A percentile compares a stretch with the other conserved stretches of the same genome.
phyloP scores from a whole-genome alignment of 208 protist genomes.

The Herpetomonas samuelpessoai region DNA sequence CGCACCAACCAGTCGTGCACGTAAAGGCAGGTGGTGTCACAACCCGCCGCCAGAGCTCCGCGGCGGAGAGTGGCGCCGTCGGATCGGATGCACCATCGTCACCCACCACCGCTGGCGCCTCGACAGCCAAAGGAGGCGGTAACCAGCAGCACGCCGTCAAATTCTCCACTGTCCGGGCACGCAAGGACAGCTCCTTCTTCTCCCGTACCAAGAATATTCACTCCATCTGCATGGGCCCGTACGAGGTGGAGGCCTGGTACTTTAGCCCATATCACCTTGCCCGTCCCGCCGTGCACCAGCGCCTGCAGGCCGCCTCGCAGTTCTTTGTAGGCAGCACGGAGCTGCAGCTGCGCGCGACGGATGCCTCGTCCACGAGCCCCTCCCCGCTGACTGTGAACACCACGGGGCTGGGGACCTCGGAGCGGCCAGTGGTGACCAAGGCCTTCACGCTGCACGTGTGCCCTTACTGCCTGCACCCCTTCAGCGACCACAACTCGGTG shows the following conservation, averaged over 20 bases:
- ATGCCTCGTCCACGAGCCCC: background rate
- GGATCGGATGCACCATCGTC: background rate
- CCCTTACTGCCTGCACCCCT: slow-evolving; percentile 97
- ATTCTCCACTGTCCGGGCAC: slow-evolving; percentile 61
- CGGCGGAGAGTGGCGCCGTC: slow-evolving; percentile 7
- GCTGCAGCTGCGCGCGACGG: slow-evolving; percentile 35
- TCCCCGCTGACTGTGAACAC: slow-evolving; percentile 6
- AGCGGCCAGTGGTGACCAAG: slow-evolving; percentile 26
- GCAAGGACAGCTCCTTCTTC: slow-evolving; percentile 87
- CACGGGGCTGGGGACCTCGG: background rate
- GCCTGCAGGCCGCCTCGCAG: slow-evolving; percentile 46
- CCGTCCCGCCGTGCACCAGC: slow-evolving; percentile 61
- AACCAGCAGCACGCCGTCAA: slow-evolving; percentile 45
- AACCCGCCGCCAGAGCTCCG: slow-evolving; percentile 66
- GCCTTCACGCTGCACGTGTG: slow-evolving; percentile 95
- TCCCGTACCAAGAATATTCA: slow-evolving; percentile 96
- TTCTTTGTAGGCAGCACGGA: slow-evolving; percentile 45
- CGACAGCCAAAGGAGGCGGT: slow-evolving; percentile 52
- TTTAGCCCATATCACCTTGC: slow-evolving; percentile 96
- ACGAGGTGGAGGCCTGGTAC: slow-evolving; percentile 98
- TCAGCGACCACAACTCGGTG: slow-evolving; percentile 77
- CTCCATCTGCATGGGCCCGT: slow-evolving; percentile 94
- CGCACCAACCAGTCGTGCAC: slow-evolving; percentile 30
- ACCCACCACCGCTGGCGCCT: slow-evolving; percentile 1
- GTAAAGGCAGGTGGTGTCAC: slow-evolving; percentile 45